Conservation (phyloP, 352 stramenopile genomes). For the Pythium periplocum region DNA sequence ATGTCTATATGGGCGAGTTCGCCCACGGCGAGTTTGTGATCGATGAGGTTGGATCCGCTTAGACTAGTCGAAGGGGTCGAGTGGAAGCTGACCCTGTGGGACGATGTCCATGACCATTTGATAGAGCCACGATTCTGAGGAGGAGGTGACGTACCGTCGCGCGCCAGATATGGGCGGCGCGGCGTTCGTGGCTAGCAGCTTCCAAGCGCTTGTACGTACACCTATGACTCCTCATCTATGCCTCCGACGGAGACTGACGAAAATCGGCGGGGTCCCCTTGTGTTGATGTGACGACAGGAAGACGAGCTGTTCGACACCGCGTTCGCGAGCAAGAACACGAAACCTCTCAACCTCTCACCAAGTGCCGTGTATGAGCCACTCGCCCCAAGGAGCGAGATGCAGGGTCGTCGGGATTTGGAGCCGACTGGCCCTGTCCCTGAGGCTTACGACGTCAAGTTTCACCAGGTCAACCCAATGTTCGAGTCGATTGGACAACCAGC, state of each 20-base stretch:
- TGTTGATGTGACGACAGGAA: constrained; percentile 8
- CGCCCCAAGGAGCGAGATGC: constrained; percentile 9
- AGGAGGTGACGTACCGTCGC: constrained; percentile 64
- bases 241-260: too few relatives aligned
- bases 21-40: too few relatives aligned
- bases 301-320: constrained; percentile 21
- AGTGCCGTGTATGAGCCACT: constrained; percentile 5
- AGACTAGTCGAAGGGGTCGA: too few relatives aligned
- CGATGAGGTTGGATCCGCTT: too few relatives aligned
- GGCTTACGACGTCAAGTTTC: constrained; percentile 39
- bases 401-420: constrained; percentile 26
- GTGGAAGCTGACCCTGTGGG: too few relatives aligned
- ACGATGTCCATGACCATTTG: too few relatives aligned
- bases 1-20: too few relatives aligned
- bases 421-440: constrained; percentile 50
- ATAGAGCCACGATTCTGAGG: constrained; percentile 24
- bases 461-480: constrained; percentile 69
- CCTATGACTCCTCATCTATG: too few relatives aligned
- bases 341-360: constrained; percentile 10
- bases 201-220: constrained; percentile 46
- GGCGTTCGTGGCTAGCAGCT: constrained; percentile 50
- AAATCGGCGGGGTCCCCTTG: too few relatives aligned
- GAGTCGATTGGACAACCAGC: constrained; percentile 46
- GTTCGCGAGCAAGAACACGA: constrained; percentile 19
- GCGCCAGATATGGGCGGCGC: constrained; percentile 31